Evolutionary conservation across 2,329 filamentous ascomycete genomes (phyloP).

Genomic region (Trichophyton verrucosum): DNA sequence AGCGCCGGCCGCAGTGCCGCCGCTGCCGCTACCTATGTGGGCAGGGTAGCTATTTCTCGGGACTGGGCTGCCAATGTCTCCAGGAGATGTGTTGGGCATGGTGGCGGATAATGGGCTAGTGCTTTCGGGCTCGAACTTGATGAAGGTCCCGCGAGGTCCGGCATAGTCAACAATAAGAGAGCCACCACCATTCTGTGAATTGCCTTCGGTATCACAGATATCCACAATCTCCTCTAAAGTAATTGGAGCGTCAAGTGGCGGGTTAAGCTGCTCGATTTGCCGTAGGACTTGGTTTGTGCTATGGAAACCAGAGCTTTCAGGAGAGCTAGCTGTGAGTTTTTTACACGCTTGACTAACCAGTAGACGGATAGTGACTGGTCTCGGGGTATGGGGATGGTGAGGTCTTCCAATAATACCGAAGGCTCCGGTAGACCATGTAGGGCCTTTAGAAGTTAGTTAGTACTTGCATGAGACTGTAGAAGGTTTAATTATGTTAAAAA

Average conservation of each 20-base stretch:
- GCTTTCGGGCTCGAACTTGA: slow-evolving; percentile 43
- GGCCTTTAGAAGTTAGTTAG: slow-evolving; percentile 22
- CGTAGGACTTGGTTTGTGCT: slow-evolving; percentile 50
- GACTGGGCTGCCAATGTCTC: slow-evolving; percentile 59
- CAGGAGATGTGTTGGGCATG: slow-evolving; percentile 39
- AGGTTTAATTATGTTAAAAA: not conserved
- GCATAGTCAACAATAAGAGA: slow-evolving; percentile 59
- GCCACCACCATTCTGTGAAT: slow-evolving; percentile 75
- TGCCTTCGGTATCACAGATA: slow-evolving; percentile 86
- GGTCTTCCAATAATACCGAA: slow-evolving; percentile 39
- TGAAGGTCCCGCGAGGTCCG: slow-evolving; percentile 26
- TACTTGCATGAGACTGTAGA: slow-evolving; percentile 3
- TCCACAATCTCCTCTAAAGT: slow-evolving; percentile 60
- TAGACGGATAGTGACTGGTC: slow-evolving; percentile 56
- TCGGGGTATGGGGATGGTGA: slow-evolving; percentile 45
- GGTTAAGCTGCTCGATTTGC: slow-evolving; percentile 51
- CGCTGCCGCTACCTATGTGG: slow-evolving; percentile 26
- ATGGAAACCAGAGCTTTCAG: slow-evolving; percentile 45
- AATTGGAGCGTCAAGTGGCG: slow-evolving; percentile 44
- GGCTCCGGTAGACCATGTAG: slow-evolving; percentile 36
- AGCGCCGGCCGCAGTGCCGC: slow-evolving; percentile 16
- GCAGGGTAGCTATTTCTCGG: slow-evolving; percentile 32
- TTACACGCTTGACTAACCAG: slow-evolving; percentile 71
- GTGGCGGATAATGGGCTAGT: slow-evolving; percentile 33
- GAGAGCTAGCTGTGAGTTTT: slow-evolving; percentile 36